phyloP scores from a whole-genome alignment of 1,284 basidiomycete genomes.

The Lentinula novae-zelandiae region DNA sequence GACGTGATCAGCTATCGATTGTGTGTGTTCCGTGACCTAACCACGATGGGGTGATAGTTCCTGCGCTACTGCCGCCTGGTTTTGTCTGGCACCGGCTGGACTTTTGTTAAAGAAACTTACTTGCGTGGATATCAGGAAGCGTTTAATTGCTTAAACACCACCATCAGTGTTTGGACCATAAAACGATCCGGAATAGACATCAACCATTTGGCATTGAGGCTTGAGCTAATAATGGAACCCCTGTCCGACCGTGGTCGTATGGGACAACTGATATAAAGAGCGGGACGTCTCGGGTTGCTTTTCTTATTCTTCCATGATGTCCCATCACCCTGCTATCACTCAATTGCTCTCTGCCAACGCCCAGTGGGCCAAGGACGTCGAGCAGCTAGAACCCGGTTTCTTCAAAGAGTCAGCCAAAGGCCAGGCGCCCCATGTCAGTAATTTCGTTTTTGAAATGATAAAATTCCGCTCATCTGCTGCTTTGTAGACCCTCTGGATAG shows the following conservation, averaged over 20 bases:
- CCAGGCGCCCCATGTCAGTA: conserved; percentile 52
- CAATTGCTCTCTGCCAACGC: conserved; percentile 42
- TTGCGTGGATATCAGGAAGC: not conserved
- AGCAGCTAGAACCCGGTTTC: conserved; percentile 45
- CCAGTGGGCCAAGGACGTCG: conserved; percentile 46
- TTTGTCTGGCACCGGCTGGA: not conserved
- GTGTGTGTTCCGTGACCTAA: no score
- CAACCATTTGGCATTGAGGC: not conserved
- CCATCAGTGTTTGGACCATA: not conserved
- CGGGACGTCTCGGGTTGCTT: not conserved
- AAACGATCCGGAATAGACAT: not conserved
- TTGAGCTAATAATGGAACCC: not conserved
- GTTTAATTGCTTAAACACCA: not conserved
- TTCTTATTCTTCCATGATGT: conserved; percentile 4
- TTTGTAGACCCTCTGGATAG: conserved; percentile 48
- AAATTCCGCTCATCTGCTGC: conserved; percentile 40
- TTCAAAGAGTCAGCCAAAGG: conserved; percentile 46
- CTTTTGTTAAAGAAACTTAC: not conserved
- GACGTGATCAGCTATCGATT: no score
- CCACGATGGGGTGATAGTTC: not conserved
- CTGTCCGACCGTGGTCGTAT: not conserved
- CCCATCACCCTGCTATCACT: conserved; percentile 27
- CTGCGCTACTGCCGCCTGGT: not conserved
- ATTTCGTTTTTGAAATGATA: conserved; percentile 38
- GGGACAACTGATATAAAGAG: not conserved